A percentile compares a stretch with the other conserved stretches of the same genome.
Conservation (phyloP, 305 asterid genomes). For the Fraxinus greggii region DNA sequence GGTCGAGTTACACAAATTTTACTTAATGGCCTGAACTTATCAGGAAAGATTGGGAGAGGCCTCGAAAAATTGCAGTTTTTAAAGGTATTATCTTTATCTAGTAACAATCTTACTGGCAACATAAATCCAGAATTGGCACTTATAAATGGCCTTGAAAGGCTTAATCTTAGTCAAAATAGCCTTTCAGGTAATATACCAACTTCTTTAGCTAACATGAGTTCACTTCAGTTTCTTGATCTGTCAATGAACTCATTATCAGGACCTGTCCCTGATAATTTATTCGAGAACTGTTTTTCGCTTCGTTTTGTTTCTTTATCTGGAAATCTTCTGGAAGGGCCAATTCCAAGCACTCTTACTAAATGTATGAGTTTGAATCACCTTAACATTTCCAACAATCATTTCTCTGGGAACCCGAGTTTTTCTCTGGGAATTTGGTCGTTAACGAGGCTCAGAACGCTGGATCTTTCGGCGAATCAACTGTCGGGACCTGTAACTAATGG, state of each 20-base stretch:
- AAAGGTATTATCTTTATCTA: slow-evolving; percentile 59
- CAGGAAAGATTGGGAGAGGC: slow-evolving; percentile 79
- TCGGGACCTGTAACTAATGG: slow-evolving; percentile 62
- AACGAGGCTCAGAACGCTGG: slow-evolving; percentile 66
- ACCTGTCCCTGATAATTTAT: slow-evolving; percentile 45
- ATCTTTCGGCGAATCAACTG: slow-evolving; percentile 62
- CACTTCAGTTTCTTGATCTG: slow-evolving; percentile 72
- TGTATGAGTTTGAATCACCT: slow-evolving; percentile 59
- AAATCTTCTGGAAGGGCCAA: slow-evolving; percentile 59
- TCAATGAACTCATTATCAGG: slow-evolving; percentile 65
- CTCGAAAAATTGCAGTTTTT: slow-evolving; percentile 60
- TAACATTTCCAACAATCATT: slow-evolving; percentile 62
- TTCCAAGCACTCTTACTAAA: slow-evolving; percentile 44
- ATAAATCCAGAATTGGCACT: slow-evolving; percentile 49
- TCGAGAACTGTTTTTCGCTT: slow-evolving; percentile 42
- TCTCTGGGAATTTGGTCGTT: slow-evolving; percentile 46
- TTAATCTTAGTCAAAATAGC: slow-evolving; percentile 61
- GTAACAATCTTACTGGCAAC: slow-evolving; percentile 63
- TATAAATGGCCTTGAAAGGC: slow-evolving; percentile 43
- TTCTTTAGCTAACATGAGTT: slow-evolving; percentile 35
- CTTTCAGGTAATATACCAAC: slow-evolving; percentile 53
- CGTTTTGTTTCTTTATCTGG: slow-evolving; percentile 56
- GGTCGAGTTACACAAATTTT: slow-evolving; percentile 52
- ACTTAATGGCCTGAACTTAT: slow-evolving; percentile 55
- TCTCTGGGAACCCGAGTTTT: slow-evolving; percentile 59